phyloP scores from a whole-genome alignment of 2,329 filamentous ascomycete genomes.

The Fusarium veterinarium region DNA sequence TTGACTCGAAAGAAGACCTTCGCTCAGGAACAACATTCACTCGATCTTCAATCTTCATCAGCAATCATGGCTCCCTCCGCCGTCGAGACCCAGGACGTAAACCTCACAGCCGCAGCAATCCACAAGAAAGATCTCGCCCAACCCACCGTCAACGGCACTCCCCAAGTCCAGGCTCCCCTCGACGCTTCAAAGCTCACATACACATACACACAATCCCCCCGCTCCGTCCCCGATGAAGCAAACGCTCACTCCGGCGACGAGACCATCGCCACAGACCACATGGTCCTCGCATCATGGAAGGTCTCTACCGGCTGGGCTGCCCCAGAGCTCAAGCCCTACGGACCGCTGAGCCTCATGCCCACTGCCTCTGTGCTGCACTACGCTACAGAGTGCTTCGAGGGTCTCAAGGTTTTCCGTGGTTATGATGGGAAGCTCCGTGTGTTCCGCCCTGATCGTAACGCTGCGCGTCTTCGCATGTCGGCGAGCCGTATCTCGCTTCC shows the following conservation, averaged over 20 bases:
- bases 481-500: conserved; percentile 78
- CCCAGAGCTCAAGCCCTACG: conserved; percentile 81
- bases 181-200: conserved; percentile 72
- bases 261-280: conserved; percentile 84
- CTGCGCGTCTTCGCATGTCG: conserved; percentile 71
- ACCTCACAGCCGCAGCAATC: conserved; percentile 64
- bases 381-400: conserved; percentile 92
- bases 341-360: conserved; percentile 81
- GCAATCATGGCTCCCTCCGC: conserved; percentile 60
- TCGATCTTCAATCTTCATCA: background rate
- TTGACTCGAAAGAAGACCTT: background rate
- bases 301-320: conserved; percentile 74
- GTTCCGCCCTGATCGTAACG: conserved; percentile 82
- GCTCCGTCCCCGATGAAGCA: conserved; percentile 64
- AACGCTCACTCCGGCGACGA: conserved; percentile 59
- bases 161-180: conserved; percentile 65
- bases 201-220: conserved; percentile 62
- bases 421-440: conserved; percentile 78
- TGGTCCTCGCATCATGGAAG: conserved; percentile 81
- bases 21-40: background rate
- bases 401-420: conserved; percentile 83
- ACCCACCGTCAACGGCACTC: conserved; percentile 48
- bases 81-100: conserved; percentile 58
- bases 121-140: conserved; percentile 59
- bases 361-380: conserved; percentile 87